Evolutionary conservation across 371 early-diverging fungal genomes (phyloP).

Genomic region (Smittium culicis): DNA sequence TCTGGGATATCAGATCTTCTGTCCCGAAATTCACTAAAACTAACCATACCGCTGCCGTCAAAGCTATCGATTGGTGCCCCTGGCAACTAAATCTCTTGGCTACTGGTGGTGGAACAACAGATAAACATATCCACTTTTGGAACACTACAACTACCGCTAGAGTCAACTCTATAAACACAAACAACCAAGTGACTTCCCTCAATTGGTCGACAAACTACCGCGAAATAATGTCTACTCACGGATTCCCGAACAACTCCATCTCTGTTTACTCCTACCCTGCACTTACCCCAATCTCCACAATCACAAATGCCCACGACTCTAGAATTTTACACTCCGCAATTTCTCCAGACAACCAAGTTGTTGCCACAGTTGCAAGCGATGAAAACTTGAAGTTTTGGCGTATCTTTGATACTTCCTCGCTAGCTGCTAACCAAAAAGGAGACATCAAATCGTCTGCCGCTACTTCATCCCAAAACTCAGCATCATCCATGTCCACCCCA

Average conservation of each 20-base stretch:
- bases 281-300: slow-evolving; percentile 58
- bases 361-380: slow-evolving; percentile 89
- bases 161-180: slow-evolving; percentile 57
- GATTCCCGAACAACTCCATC: slow-evolving; percentile 74
- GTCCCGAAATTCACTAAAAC: slow-evolving; percentile 52
- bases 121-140: slow-evolving; percentile 91
- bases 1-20: slow-evolving; percentile 77
- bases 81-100: slow-evolving; percentile 85
- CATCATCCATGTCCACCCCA: too few species aligned
- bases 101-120: slow-evolving; percentile 92
- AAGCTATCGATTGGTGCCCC: slow-evolving; percentile 91
- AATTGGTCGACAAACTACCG: slow-evolving; percentile 81
- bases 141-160: slow-evolving; percentile 61
- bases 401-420: slow-evolving; percentile 43
- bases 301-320: slow-evolving; percentile 63
- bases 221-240: slow-evolving; percentile 91
- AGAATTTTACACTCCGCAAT: slow-evolving; percentile 81
- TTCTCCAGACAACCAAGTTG: slow-evolving; percentile 82
- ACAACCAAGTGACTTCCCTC: slow-evolving; percentile 90
- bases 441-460: slow-evolving; percentile 4
- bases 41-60: slow-evolving; percentile 76
- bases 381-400: slow-evolving; percentile 98
- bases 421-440: slow-evolving; percentile 2
- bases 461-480: too few species aligned
- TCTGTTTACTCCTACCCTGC: slow-evolving; percentile 83